Conservation (phyloP, 2,329 filamentous ascomycete species). For the Verticillium dahliae region DNA sequence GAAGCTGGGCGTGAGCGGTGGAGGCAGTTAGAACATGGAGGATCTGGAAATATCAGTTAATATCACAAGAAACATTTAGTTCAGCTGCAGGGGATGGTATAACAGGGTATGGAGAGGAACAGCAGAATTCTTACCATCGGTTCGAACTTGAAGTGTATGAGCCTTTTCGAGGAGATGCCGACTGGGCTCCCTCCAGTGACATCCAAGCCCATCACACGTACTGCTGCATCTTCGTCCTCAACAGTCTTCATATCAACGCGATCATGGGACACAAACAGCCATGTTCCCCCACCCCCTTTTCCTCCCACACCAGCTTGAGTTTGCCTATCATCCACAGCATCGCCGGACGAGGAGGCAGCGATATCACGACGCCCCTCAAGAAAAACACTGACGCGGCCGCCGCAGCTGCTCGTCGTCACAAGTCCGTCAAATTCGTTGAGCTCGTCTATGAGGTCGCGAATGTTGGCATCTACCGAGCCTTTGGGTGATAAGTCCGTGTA, state of each 20-base stretch:
- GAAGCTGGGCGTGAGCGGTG: conserved; percentile 63
- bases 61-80: too few relatives aligned
- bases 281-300: conserved; percentile 77
- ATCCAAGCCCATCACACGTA: conserved; percentile 32
- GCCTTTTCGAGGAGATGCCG: conserved; percentile 26
- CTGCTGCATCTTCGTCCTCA: conserved; percentile 14
- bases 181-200: conserved; percentile 19
- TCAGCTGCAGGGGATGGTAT: background rate
- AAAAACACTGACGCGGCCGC: conserved; percentile 81
- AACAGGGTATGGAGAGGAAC: background rate
- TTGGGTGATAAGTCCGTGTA: conserved; percentile 87
- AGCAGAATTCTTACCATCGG: conserved; percentile 64
- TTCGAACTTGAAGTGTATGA: conserved; percentile 87
- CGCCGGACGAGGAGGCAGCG: conserved; percentile 1
- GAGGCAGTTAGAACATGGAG: conserved; percentile 81
- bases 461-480: conserved; percentile 74
- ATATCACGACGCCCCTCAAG: conserved; percentile 62
- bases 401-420: conserved; percentile 90
- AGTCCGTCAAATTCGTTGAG: conserved; percentile 71
- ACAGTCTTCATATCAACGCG: conserved; percentile 38
- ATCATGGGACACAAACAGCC: conserved; percentile 86
- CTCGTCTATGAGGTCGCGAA: conserved; percentile 68
- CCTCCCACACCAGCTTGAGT: conserved; percentile 62
- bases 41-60: conserved; percentile 49
- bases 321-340: conserved; percentile 9